Evolutionary conservation across 164 flowering plant species (phyloP).

Genomic region (Stephania cephalantha): DNA sequence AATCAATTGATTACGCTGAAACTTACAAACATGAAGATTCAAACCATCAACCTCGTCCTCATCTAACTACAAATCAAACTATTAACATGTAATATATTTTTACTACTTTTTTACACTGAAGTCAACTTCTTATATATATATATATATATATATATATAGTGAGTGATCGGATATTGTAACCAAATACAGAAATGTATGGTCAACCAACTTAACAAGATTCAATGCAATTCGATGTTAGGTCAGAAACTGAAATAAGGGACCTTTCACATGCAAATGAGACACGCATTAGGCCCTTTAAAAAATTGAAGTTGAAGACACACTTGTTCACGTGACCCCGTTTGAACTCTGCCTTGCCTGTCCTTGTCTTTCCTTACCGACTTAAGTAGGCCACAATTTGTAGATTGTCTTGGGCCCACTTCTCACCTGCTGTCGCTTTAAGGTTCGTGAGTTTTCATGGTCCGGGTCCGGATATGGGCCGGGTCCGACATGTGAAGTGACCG

Average conservation of each 20-base stretch:
- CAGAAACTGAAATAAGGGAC: not conserved
- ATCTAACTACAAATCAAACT: too few species aligned
- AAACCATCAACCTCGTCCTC: too few species aligned
- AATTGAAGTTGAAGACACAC: not conserved
- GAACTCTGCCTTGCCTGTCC: not conserved
- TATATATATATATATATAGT: too few species aligned
- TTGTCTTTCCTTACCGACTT: not conserved
- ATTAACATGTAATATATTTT: too few species aligned
- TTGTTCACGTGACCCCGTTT: not conserved
- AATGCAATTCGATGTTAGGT: not conserved
- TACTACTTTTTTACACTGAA: too few species aligned
- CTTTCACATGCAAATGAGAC: not conserved
- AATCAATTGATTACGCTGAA: too few species aligned
- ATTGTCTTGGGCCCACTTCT: too few species aligned
- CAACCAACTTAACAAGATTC: not conserved
- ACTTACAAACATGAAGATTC: too few species aligned
- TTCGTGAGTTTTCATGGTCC: not conserved
- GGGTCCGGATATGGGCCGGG: not conserved
- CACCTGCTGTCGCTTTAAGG: not conserved
- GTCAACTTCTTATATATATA: too few species aligned
- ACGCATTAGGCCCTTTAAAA: not conserved
- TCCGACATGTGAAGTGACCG: not conserved
- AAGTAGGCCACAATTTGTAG: too few species aligned
- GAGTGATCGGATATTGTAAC: too few species aligned
- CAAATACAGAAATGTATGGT: too few species aligned